phyloP scores from a whole-genome alignment of 2,329 filamentous ascomycete genomes.

The Akanthomyces uredinophilus region DNA sequence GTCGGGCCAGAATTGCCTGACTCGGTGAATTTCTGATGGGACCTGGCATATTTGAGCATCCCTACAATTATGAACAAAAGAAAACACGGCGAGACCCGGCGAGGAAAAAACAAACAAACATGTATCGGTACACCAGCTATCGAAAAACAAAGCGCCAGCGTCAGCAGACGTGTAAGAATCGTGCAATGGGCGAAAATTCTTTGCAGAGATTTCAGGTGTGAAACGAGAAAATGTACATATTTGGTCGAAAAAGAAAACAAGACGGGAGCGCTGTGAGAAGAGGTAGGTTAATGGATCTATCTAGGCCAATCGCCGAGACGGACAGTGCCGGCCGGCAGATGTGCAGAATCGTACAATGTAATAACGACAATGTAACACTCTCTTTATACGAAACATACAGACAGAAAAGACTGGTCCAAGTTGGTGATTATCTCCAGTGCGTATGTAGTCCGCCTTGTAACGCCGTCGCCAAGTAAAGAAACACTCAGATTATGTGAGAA shows the following conservation, averaged over 20 bases:
- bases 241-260: not conserved
- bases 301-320: not conserved
- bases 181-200: too few species aligned
- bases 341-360: not conserved
- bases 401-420: conserved; percentile 1
- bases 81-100: not conserved
- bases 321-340: not conserved
- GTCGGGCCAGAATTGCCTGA: not conserved
- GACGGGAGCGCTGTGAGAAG: too few species aligned
- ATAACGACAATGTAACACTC: not conserved
- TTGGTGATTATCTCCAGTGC: not conserved
- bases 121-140: too few species aligned
- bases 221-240: too few species aligned
- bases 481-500: not conserved
- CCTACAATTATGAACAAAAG: not conserved
- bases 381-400: not conserved
- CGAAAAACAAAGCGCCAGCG: not conserved
- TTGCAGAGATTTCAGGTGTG: too few species aligned
- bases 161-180: too few species aligned
- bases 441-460: not conserved
- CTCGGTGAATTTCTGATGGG: not conserved
- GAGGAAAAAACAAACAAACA: too few species aligned
- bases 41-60: not conserved
- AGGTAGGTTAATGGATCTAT: too few species aligned
- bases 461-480: conserved; percentile 1